A percentile compares a stretch with the other conserved stretches of the same genome.
These are phyloP conservation scores for Aphanomyces invadans DNA, from an alignment of 352 stramenopile genomes.

Conservation along the genomic window DNA sequence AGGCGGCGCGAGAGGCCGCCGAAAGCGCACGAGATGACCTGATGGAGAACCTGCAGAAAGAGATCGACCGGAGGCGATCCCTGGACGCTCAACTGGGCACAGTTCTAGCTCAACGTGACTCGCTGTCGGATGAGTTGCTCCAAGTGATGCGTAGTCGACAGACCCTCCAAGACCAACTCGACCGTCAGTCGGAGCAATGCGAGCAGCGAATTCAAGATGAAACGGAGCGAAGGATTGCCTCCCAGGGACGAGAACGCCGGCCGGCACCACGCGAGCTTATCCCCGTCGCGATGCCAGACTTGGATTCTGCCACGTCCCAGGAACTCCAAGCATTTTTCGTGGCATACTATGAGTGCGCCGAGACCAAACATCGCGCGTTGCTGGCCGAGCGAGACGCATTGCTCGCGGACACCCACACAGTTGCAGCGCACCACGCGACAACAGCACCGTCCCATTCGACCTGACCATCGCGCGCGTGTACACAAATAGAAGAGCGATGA, in stretches of 20 bases:
- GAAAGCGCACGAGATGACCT: too few species aligned
- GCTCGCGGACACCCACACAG: neutral
- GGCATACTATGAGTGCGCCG: conserved; percentile 2
- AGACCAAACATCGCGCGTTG: conserved; percentile 1
- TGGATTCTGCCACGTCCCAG: neutral
- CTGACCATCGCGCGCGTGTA: too few species aligned
- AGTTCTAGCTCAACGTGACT: neutral
- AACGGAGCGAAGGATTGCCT: too few species aligned
- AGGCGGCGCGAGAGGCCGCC: too few species aligned
- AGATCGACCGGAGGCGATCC: neutral
- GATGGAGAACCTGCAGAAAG: neutral
- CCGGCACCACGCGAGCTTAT: too few species aligned
- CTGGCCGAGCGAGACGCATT: neutral
- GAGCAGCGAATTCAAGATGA: too few species aligned
- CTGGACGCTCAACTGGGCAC: neutral
- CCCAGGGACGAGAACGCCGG: too few species aligned
- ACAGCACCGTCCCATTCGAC: neutral
- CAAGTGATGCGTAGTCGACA: too few species aligned
- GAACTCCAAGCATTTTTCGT: conserved; percentile 14
- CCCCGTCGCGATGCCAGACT: neutral
- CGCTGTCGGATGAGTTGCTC: neutral
- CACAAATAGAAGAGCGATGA: too few species aligned
- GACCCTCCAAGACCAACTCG: neutral
- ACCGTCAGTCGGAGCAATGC: neutral
- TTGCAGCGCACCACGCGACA: neutral